Conservation (phyloP, 306 rosid genomes). For the Ochetophila trinervis region DNA sequence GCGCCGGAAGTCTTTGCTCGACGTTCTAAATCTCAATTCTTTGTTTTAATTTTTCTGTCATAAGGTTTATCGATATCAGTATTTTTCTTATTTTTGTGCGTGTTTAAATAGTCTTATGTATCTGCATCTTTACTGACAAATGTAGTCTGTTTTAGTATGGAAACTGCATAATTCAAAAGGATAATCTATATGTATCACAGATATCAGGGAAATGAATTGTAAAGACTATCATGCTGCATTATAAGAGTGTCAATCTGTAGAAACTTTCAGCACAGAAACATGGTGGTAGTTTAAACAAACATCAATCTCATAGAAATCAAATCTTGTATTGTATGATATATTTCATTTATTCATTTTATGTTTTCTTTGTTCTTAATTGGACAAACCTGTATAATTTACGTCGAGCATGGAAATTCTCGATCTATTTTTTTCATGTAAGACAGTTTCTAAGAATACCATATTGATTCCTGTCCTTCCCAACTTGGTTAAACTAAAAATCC, state of each 20-base stretch:
- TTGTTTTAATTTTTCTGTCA: neutral
- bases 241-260: too few species aligned
- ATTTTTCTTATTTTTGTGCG: neutral
- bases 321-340: neutral
- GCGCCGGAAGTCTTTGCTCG: neutral
- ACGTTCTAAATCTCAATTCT: neutral
- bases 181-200: neutral
- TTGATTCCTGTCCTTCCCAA: neutral
- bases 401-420: neutral
- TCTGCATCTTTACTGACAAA: neutral
- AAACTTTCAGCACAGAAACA: too few species aligned
- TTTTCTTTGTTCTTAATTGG: neutral
- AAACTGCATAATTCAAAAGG: neutral
- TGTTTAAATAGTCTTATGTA: neutral
- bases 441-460: neutral
- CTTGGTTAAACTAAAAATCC: neutral
- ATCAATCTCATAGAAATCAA: neutral
- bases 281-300: neutral
- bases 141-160: neutral
- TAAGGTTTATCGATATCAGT: too few species aligned
- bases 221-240: neutral
- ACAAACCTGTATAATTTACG: neutral
- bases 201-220: neutral
- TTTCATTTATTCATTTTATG: neutral
- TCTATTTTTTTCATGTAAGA: neutral